Evolutionary conservation across 139 green algal species (phyloP), one percentile per base, ranked within the genome.

Genomic region (Coelastrella sp.): DNA sequence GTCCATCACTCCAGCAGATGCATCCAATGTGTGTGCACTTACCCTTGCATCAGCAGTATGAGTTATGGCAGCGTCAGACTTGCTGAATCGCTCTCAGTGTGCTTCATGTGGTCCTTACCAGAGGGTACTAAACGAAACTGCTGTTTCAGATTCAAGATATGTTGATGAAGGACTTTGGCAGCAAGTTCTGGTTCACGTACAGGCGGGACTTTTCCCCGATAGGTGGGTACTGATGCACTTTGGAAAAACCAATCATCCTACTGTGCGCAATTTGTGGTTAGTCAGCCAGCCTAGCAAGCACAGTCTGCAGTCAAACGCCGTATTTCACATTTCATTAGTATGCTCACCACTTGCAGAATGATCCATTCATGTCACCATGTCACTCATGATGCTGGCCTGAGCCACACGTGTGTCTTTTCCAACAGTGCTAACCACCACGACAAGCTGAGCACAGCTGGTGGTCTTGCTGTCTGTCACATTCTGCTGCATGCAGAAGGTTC

Each of bases 141-240:
- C 53, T 32, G 19, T 11, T 85, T 25, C 60, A 81, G 80, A 41
- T 88, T 53, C 45, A 74, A 25, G 32, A 51, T 57, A 3, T 53
- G 35, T 48, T 95, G 32, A 72, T 89, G 45, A 37, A 82, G 1
- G 93, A 96, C 43, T 93, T 94, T 50, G 60, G 59, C 15, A 94
- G 90, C 4, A 84, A 89, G 8, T 76, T 95, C 0, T 95, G 91
- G 92, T 89, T 93, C 59, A 94, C 92, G 0, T 96, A 95, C 79
- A 84, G 93, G 1, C 85, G 64, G 3, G 89, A 85, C 7, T 94
- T 96, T 30, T 75, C 86, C 13, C 45, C 89, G 2, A 53, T 95
- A 50, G 90, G 92, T 92, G 53, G 19, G 53, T 2, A 8, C 6
- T 21, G 30, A 21, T 4, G 21, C 59, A 67, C 62, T 25, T 41